phyloP scores from a whole-genome alignment of 2,329 filamentous ascomycete species.

The Scortechinia acanthostroma region DNA sequence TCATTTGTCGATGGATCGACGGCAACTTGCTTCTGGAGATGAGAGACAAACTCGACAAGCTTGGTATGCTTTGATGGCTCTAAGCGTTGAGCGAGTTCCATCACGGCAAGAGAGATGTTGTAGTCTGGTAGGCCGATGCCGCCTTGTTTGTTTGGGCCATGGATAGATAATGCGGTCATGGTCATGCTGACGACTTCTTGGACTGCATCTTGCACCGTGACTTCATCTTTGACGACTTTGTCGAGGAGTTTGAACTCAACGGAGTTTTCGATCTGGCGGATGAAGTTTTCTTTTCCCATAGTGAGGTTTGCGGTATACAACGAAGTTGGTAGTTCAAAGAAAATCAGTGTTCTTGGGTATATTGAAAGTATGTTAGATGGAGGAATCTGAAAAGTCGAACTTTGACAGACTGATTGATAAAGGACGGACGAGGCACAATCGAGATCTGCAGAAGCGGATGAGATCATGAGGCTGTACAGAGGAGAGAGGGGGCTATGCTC shows the following conservation, averaged over 20 bases:
- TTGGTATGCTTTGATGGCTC: constrained; percentile 8
- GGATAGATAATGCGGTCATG: constrained; percentile 4
- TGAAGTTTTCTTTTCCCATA: too few relatives aligned
- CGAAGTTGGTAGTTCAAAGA: too few relatives aligned
- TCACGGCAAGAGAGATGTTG: constrained; percentile 7
- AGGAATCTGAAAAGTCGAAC: too few relatives aligned
- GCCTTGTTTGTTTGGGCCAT: too few relatives aligned
- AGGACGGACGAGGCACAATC: too few relatives aligned
- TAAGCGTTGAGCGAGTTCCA: constrained; percentile 9
- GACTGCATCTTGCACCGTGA: constrained; percentile 6
- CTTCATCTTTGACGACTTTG: constrained; percentile 4
- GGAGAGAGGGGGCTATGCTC: too few relatives aligned
- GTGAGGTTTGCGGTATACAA: too few relatives aligned
- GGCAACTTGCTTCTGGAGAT: constrained; percentile 7
- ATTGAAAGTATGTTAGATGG: too few relatives aligned
- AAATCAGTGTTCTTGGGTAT: too few relatives aligned
- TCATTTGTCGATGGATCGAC: constrained; percentile 3
- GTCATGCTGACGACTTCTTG: constrained; percentile 6
- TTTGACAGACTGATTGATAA: too few relatives aligned
- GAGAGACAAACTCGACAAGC: constrained; percentile 8
- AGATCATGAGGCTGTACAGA: too few relatives aligned
- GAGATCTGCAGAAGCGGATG: too few relatives aligned
- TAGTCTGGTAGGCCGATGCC: constrained; percentile 5
- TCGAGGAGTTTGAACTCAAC: neutral
- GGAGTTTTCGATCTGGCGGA: neutral